Evolutionary conservation across 2,329 filamentous ascomycete species (phyloP).

Genomic region (Diaporthe vaccinii): DNA sequence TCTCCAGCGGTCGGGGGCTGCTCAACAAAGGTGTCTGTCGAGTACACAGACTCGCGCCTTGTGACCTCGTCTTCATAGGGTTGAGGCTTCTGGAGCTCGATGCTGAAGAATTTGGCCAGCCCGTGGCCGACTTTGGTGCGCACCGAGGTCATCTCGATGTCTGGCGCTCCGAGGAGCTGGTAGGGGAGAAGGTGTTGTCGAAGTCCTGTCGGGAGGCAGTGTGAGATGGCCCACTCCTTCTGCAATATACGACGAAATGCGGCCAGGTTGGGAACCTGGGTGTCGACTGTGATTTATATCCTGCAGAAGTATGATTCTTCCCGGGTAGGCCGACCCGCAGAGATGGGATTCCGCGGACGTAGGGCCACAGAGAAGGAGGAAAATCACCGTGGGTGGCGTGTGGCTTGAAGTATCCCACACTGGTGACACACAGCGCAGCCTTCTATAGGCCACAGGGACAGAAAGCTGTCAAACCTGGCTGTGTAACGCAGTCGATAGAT

Average conservation of each 20-base stretch:
- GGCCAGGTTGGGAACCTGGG: slow-evolving; percentile 18
- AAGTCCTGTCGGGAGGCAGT: slow-evolving; percentile 10
- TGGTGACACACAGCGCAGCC: slow-evolving; percentile 9
- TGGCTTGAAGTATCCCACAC: slow-evolving; percentile 34
- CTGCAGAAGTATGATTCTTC: not conserved
- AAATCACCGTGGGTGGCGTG: slow-evolving; percentile 9
- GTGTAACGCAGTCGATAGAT: not conserved
- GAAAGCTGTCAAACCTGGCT: not conserved
- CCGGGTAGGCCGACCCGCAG: not conserved
- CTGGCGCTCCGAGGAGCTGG: slow-evolving; percentile 26
- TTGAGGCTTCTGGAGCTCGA: slow-evolving; percentile 81
- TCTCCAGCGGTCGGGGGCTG: slow-evolving; percentile 81
- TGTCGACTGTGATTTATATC: slow-evolving; percentile 37
- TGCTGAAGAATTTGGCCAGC: slow-evolving; percentile 84
- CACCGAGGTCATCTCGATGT: slow-evolving; percentile 52
- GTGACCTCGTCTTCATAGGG: slow-evolving; percentile 72
- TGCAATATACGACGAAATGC: not conserved
- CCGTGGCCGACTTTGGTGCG: slow-evolving; percentile 75
- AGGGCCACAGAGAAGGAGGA: slow-evolving; percentile 11
- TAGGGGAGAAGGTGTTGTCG: slow-evolving; percentile 14
- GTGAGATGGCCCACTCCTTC: slow-evolving; percentile 5
- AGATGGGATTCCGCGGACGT: slow-evolving; percentile 32
- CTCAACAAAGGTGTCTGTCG: slow-evolving; percentile 86
- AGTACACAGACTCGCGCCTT: slow-evolving; percentile 84
- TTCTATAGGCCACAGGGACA: slow-evolving; percentile 4